Evolutionary conservation across 257 asterid species (phyloP), one percentile per base, ranked within the genome.

Genomic region (Nicotiana paniculata): DNA sequence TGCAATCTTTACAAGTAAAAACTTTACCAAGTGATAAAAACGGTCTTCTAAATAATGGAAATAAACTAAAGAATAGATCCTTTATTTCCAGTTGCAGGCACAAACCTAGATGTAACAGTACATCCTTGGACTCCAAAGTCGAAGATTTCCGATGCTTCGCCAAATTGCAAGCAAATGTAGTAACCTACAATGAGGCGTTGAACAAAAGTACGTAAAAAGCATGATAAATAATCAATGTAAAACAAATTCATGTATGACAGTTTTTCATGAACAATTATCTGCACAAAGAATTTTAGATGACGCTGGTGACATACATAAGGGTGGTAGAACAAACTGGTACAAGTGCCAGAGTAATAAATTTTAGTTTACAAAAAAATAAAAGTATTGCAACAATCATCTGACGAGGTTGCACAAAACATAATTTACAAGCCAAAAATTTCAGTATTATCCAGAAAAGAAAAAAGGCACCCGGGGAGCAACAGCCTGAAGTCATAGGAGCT

Each of bases 91-190:
- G 77, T 37, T 28, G 77, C 82, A 86, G 85, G 84, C 26, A 88
- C 97, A 89, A 86, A 96, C 99, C 99, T 91, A 96, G 91, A 91
- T 92, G 97, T 89, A 96, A 90, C 89, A 91, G 83, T 53, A 94
- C 89, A 85, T 96, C 99, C 91, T 94, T 96, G 66, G 98, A 86
- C 84, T 96, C 99, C 86, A 96, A 69, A 48, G 96, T 96, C 28
- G 98, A 90, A 77, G 99, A 96, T 64, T 92, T 94, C 82, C 99
- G 92, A 89, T 96, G 99, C 93, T 96, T 96, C 39, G 99, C 99
- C 86, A 96, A 85, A 85, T 89, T 83, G 93, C 99, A 96, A 58
- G 98, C 93, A 86, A 89, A 89, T 84, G 94, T 43, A 81, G 97
- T 91, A 63, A 92, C 98, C 99, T 96, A 80, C 85, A 86, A 28